Evolutionary conservation across 2,329 filamentous ascomycete species (phyloP), one percentile per base, ranked within the genome.

Genomic region (Metarhizium humberi): DNA sequence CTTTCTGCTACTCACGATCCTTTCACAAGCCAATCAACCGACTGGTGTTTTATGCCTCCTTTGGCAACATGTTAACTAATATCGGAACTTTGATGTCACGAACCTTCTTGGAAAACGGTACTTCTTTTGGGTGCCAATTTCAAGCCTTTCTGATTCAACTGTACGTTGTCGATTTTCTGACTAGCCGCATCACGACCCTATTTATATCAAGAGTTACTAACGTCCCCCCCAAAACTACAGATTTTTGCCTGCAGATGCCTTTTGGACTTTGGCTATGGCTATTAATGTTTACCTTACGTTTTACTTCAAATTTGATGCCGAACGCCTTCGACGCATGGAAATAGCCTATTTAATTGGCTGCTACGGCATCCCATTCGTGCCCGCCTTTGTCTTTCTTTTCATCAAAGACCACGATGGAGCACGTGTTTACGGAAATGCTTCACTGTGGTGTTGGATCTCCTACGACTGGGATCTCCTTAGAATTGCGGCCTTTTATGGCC

Each of bases 1-100:
- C 87, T 3, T 94, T 92, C 65, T 71, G 80, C 34, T 69, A 71
- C n/a, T 88, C 85, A 36, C 78, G 76, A 16, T 78, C 78, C 5
- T 94, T 94, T 66, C 87, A 88, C 64, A 92, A 91, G 65, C 87
- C 89, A n/a, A 91, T 94, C 72, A 94, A 94, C 65, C 79, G 90
- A 18, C 77, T 95, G 0, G 85, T 92, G 10, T 92, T 95, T 68
- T 94, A 87, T 67, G 89, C 90, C 6, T 87, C 87, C 0, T 87
- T 89, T 64, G 90, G 89, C 8, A 95, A 95, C 64, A 77, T 92
- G 62, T 76, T 91, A 69, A 82, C 82, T 58, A 92, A 90, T 67
- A 78, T 90, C 18, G 88, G 85, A 1, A 91, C 89, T 0, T 69
- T 92, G 38, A 88, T 92, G 64, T 84, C 86, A 0, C 78, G 80